A percentile compares a stretch with the other conserved stretches of the same genome.
These are phyloP conservation scores for Canavalia ensiformis DNA, from an alignment of 306 rosid species.

Conservation along the genomic window DNA sequence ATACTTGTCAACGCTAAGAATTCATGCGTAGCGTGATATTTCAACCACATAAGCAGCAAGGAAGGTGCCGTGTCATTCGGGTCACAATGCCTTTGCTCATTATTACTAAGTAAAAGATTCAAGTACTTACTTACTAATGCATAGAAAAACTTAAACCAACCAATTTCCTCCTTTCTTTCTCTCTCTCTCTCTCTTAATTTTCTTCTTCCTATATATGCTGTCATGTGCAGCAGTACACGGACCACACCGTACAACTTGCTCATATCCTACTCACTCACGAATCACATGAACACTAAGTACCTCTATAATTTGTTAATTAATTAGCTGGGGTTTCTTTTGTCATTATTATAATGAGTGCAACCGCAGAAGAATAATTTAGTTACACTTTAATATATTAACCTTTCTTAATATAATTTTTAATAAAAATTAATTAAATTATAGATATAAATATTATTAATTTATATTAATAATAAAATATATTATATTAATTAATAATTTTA, in stretches of 20 bases:
- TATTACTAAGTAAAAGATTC: not conserved
- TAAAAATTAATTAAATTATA: too few species aligned
- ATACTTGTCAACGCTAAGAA: conserved; percentile 10
- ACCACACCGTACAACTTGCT: conserved; percentile 15
- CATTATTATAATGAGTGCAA: too few species aligned
- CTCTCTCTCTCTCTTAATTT: not conserved
- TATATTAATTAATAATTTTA: too few species aligned
- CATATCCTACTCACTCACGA: conserved; percentile 8
- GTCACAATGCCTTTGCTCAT: not conserved
- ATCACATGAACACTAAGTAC: conserved; percentile 15
- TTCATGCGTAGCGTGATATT: not conserved
- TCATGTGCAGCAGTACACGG: conserved; percentile 13
- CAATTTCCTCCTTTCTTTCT: not conserved
- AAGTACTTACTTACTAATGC: not conserved
- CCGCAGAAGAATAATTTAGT: too few species aligned
- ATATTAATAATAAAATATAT: too few species aligned
- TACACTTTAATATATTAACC: too few species aligned
- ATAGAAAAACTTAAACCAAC: not conserved
- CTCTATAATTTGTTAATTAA: not conserved
- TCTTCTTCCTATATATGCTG: conserved; percentile 3
- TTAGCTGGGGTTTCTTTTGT: too few species aligned
- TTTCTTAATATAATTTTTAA: too few species aligned
- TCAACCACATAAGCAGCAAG: not conserved
- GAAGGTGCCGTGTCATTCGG: conserved; percentile 39
- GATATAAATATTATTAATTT: too few species aligned